Percentiles rank a stretch among this genome's conserved stretches.
Evolutionary conservation across 768 basidiomycete genomes (phyloP).

Genomic region (Amanita jacksonii): DNA sequence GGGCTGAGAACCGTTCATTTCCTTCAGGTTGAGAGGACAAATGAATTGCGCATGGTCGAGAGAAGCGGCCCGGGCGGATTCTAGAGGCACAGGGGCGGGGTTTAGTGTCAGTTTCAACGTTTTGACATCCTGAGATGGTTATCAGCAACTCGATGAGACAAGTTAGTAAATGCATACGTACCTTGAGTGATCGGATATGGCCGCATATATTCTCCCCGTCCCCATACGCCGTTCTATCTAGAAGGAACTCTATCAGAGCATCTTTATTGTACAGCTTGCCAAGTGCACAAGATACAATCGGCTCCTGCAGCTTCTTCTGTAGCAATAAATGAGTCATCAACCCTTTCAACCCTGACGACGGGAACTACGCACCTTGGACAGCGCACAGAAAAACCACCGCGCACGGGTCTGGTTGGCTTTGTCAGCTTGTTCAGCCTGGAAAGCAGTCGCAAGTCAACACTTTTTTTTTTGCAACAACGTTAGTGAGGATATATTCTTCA

Average conservation of each 20-base stretch:
- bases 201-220: slow-evolving; percentile 91
- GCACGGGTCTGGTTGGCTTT: slow-evolving; percentile 84
- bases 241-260: slow-evolving; percentile 80
- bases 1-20: slow-evolving; percentile 87
- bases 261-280: slow-evolving; percentile 98
- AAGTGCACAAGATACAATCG: slow-evolving; percentile 83
- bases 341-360: too few relatives aligned
- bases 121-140: slow-evolving; percentile 62
- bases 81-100: slow-evolving; percentile 36
- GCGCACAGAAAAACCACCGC: slow-evolving; percentile 86
- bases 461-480: too few relatives aligned
- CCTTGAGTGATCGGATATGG: slow-evolving; percentile 85
- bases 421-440: slow-evolving; percentile 77
- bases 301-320: slow-evolving; percentile 78
- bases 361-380: slow-evolving; percentile 68
- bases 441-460: neutral
- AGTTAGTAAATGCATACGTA: slow-evolving; percentile 19
- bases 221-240: slow-evolving; percentile 77
- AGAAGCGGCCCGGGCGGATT: slow-evolving; percentile 23
- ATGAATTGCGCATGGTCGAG: slow-evolving; percentile 63
- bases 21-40: slow-evolving; percentile 86
- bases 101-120: slow-evolving; percentile 76
- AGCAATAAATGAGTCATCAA: neutral
- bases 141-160: neutral
- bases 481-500: slow-evolving; percentile 17